Percentiles rank a stretch among this genome's conserved stretches.
phyloP scores from a whole-genome alignment of 345 rosid genomes.

The Salix koriyanagi region DNA sequence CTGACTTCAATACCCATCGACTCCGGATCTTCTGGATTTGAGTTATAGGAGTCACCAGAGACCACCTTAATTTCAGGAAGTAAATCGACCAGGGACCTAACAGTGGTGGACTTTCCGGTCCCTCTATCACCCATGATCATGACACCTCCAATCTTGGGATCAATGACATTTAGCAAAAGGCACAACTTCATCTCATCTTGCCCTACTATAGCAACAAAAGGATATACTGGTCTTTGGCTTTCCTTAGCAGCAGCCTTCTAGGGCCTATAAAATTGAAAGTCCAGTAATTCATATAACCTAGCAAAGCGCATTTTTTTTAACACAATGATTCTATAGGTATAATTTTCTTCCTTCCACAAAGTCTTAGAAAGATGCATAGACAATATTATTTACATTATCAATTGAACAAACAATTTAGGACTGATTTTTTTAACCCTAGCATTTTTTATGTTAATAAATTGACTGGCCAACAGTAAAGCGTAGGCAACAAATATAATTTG shows the following conservation, averaged over 20 bases:
- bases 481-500: too few species aligned
- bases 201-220: slow-evolving; percentile 92
- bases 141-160: slow-evolving; percentile 94
- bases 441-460: too few species aligned
- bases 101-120: slow-evolving; percentile 85
- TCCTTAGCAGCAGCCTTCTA: slow-evolving; percentile 54
- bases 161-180: slow-evolving; percentile 83
- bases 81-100: slow-evolving; percentile 84
- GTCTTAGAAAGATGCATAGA: not conserved
- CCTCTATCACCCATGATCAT: slow-evolving; percentile 99
- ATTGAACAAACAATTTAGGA: too few species aligned
- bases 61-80: slow-evolving; percentile 85
- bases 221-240: slow-evolving; percentile 81
- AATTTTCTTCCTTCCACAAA: not conserved
- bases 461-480: too few species aligned
- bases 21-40: slow-evolving; percentile 88
- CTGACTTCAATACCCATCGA: slow-evolving; percentile 88
- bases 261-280: slow-evolving; percentile 35
- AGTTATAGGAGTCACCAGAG: slow-evolving; percentile 83
- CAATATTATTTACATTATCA: too few species aligned
- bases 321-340: not conserved
- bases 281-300: slow-evolving; percentile 5
- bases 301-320: not conserved
- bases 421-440: too few species aligned
- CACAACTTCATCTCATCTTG: slow-evolving; percentile 98